Evolutionary conservation across 2,329 filamentous ascomycete species (phyloP).

Genomic region (Penicillium verrucosum): DNA sequence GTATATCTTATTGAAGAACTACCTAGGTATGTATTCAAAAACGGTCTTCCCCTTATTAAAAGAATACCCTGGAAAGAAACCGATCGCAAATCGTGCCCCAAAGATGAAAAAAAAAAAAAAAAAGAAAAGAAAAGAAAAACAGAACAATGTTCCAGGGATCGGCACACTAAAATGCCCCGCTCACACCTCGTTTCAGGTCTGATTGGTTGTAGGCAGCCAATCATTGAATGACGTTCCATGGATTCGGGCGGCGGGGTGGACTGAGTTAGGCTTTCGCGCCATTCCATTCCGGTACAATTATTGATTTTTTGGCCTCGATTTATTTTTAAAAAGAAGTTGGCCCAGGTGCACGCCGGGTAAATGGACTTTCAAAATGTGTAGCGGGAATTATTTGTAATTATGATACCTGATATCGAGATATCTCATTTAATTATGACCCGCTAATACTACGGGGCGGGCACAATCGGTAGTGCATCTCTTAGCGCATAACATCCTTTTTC

Average conservation of each 20-base stretch:
- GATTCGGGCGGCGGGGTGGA: background rate
- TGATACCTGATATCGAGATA: background rate
- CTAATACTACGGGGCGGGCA: conserved; percentile 2
- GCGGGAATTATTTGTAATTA: background rate
- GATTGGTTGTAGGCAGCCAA: conserved; percentile 3
- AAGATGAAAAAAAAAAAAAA: background rate
- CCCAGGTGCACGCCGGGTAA: background rate
- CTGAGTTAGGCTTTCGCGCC: conserved; percentile 1
- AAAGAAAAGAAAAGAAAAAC: background rate
- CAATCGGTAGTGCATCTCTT: conserved; percentile 5
- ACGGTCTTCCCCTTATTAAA: background rate
- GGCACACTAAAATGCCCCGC: conserved; percentile 7
- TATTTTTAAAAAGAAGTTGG: background rate
- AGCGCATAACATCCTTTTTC: conserved; percentile 6
- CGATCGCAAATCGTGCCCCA: background rate
- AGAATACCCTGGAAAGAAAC: background rate
- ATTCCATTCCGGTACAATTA: background rate
- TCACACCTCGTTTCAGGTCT: conserved; percentile 1
- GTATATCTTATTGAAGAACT: background rate
- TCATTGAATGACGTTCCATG: conserved; percentile 1
- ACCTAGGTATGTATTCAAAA: too few relatives aligned
- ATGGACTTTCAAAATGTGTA: background rate
- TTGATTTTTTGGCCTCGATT: background rate
- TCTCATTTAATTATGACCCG: background rate
- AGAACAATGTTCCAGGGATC: conserved; percentile 9